Evolutionary conservation across 2,329 filamentous ascomycete genomes (phyloP).

Genomic region (Xylaria sp.): DNA sequence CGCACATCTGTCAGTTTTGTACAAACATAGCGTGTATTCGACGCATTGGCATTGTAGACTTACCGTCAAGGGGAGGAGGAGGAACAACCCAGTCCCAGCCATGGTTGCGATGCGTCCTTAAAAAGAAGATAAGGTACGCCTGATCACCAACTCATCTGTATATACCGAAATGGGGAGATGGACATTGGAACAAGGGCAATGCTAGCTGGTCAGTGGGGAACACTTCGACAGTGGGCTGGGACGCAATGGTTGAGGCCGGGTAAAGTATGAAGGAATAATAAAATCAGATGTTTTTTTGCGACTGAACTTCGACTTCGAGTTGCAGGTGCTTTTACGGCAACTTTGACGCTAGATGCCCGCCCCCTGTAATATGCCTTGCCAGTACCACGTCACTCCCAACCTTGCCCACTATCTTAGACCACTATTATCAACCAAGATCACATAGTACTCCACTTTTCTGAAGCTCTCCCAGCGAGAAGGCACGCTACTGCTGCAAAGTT

Average conservation of each 20-base stretch:
- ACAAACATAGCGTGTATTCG: background rate
- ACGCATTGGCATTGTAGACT: constrained; percentile 10
- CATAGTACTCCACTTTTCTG: background rate
- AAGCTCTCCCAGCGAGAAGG: constrained; percentile 10
- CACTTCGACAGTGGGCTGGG: background rate
- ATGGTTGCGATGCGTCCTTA: constrained; percentile 40
- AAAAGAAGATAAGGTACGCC: constrained; percentile 29
- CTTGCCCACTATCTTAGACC: constrained; percentile 7
- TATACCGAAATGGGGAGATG: constrained; percentile 14
- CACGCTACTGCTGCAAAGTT: background rate
- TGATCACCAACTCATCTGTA: constrained; percentile 44
- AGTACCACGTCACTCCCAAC: constrained; percentile 29
- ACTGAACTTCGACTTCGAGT: constrained; percentile 17
- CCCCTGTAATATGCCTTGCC: constrained; percentile 11
- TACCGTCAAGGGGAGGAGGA: constrained; percentile 51
- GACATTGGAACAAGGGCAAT: constrained; percentile 15
- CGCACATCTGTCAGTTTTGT: constrained; percentile 37
- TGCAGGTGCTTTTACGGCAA: constrained; percentile 17
- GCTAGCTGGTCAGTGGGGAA: background rate
- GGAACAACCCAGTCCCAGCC: constrained; percentile 49
- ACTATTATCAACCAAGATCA: background rate
- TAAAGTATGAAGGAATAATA: constrained; percentile 5
- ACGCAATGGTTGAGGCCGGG: constrained; percentile 6
- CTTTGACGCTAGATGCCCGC: constrained; percentile 18
- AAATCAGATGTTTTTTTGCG: constrained; percentile 26